phyloP scores from a whole-genome alignment of 306 rosid genomes.

The Sphenostylis stenocarpa region DNA sequence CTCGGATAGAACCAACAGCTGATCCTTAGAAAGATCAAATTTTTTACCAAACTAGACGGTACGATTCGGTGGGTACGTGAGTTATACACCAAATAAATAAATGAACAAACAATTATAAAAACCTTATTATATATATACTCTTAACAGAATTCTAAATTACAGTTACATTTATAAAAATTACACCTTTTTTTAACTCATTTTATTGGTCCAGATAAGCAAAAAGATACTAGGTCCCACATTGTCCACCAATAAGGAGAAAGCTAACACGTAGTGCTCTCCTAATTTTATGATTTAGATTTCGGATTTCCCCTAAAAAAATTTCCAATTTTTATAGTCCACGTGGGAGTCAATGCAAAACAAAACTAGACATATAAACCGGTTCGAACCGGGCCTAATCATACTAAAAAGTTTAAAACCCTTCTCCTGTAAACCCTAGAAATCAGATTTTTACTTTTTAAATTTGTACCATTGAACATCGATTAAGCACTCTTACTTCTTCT shows the following conservation, averaged over 20 bases:
- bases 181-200: constrained; percentile 15
- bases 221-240: constrained; percentile 22
- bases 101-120: too few relatives aligned
- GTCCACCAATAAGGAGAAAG: constrained; percentile 54
- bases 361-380: not conserved
- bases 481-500: constrained; percentile 17
- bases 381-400: not conserved
- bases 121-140: not conserved
- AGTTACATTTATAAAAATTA: not conserved
- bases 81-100: not conserved
- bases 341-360: constrained; percentile 22
- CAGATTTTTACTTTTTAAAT: not conserved
- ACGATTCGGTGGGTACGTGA: not conserved
- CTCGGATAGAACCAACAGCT: not conserved
- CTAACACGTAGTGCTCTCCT: constrained; percentile 41
- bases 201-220: constrained; percentile 44
- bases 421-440: constrained; percentile 37
- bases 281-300: constrained; percentile 3
- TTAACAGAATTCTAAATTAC: not conserved
- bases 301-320: not conserved
- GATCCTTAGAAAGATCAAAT: constrained; percentile 2
- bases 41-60: not conserved
- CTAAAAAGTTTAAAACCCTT: constrained; percentile 24
- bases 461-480: constrained; percentile 2
- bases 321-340: constrained; percentile 4